phyloP scores from a whole-genome alignment of 192 early-diverging fungal species.

The Umbelopsis sp. region DNA sequence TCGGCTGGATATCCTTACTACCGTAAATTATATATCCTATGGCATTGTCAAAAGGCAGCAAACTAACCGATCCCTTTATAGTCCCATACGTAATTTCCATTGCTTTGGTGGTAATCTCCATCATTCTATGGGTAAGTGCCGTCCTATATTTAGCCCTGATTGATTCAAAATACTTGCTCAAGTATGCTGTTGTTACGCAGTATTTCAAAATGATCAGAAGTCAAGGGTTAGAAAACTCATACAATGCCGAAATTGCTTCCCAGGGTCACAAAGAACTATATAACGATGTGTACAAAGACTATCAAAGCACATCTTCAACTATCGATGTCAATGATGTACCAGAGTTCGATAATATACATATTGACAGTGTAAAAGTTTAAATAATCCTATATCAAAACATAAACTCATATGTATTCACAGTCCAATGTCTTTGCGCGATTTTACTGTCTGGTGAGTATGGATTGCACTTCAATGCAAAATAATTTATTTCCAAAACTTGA shows the following conservation, averaged over 20 bases:
- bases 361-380: not conserved
- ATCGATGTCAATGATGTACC: not conserved
- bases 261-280: slow-evolving; percentile 16
- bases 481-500: no score
- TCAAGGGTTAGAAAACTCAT: slow-evolving; percentile 19
- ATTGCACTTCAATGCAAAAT: no score
- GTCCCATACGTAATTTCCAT: slow-evolving; percentile 37
- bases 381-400: no score
- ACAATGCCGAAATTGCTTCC: slow-evolving; percentile 17
- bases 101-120: slow-evolving; percentile 17
- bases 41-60: not conserved
- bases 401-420: no score
- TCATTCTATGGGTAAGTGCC: slow-evolving; percentile 31
- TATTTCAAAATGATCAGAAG: slow-evolving; percentile 25
- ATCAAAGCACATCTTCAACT: slow-evolving; percentile 4
- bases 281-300: slow-evolving; percentile 20
- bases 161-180: not conserved
- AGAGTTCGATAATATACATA: not conserved
- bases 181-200: not conserved
- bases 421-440: no score
- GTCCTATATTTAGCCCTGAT: no score
- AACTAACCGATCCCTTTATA: not conserved
- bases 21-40: not conserved
- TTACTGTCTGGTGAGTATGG: no score
- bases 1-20: slow-evolving; percentile 23